Conservation (phyloP, 1,284 basidiomycete species). For the Microbotryum saponariae region DNA sequence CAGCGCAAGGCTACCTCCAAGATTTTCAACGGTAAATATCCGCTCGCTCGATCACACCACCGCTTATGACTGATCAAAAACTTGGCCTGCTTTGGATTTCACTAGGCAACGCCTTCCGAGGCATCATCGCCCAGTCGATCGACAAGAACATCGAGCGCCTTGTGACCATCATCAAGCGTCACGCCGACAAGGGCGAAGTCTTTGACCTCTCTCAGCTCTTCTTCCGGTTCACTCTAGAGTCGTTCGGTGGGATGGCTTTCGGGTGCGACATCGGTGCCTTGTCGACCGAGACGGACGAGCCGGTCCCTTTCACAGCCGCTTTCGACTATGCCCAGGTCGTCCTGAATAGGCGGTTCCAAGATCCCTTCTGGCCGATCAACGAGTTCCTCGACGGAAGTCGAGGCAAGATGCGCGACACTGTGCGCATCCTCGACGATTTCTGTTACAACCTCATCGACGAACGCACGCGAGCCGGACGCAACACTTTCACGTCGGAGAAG, state of each 20-base stretch:
- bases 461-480: constrained; percentile 13
- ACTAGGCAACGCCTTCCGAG: constrained; percentile 12
- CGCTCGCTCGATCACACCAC: neutral
- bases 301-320: constrained; percentile 37
- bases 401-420: constrained; percentile 28
- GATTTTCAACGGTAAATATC: constrained; percentile 18
- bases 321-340: constrained; percentile 39
- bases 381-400: constrained; percentile 32
- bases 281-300: constrained; percentile 27
- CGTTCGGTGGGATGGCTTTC: constrained; percentile 23
- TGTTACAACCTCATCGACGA: constrained; percentile 36
- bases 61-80: no score
- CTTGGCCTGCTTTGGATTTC: no score
- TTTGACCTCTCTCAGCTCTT: constrained; percentile 24
- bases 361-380: constrained; percentile 26
- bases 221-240: constrained; percentile 26
- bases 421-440: constrained; percentile 36
- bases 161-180: constrained; percentile 31
- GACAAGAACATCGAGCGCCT: constrained; percentile 35
- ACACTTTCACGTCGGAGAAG: constrained; percentile 8
- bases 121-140: constrained; percentile 16
- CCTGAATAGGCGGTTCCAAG: constrained; percentile 28
- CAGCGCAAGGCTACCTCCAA: constrained; percentile 32
- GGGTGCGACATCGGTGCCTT: constrained; percentile 22
- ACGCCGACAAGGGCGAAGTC: constrained; percentile 27